These are phyloP conservation scores for Picea abies DNA, from an alignment of 83 land plant genomes.

Conservation along the genomic window DNA sequence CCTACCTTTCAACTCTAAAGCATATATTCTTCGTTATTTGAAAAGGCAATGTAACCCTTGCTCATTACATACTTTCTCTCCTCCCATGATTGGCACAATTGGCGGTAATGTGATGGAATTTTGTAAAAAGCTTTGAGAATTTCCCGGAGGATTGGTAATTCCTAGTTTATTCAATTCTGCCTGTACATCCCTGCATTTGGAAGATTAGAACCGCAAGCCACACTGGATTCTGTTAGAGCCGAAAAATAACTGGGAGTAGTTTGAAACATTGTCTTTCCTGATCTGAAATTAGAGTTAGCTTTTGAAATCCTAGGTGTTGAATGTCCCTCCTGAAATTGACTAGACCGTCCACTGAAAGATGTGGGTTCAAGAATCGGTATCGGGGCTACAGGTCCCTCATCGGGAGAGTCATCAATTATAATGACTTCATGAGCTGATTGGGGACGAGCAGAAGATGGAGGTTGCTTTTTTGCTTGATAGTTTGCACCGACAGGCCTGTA, in stretches of 20 bases:
- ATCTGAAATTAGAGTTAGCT: not conserved
- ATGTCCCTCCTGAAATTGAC: not conserved
- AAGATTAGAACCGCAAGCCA: conserved; percentile 2
- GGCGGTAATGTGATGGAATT: not conserved
- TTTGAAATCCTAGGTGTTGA: not conserved
- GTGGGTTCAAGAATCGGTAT: conserved; percentile 3
- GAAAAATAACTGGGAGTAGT: not conserved
- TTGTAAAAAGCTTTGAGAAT: not conserved
- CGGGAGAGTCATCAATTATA: conserved; percentile 39
- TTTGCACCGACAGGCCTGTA: not conserved
- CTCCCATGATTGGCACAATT: not conserved
- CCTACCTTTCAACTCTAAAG: too few relatives aligned
- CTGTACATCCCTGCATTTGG: conserved; percentile 8
- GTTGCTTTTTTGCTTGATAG: conserved; percentile 1
- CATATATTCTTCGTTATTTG: too few relatives aligned
- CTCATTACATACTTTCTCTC: not conserved
- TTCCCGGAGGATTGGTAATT: conserved; percentile 8
- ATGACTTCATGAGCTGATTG: conserved; percentile 25
- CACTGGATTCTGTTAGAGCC: not conserved
- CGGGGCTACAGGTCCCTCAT: conserved; percentile 18
- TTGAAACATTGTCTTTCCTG: conserved; percentile 1
- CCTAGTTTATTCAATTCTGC: conserved; percentile 6
- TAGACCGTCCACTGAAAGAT: not conserved
- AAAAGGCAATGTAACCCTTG: not conserved
- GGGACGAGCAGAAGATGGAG: not conserved